These are phyloP conservation scores for Mrakia gelida DNA, from an alignment of 768 basidiomycete species.

Conservation along the genomic window DNA sequence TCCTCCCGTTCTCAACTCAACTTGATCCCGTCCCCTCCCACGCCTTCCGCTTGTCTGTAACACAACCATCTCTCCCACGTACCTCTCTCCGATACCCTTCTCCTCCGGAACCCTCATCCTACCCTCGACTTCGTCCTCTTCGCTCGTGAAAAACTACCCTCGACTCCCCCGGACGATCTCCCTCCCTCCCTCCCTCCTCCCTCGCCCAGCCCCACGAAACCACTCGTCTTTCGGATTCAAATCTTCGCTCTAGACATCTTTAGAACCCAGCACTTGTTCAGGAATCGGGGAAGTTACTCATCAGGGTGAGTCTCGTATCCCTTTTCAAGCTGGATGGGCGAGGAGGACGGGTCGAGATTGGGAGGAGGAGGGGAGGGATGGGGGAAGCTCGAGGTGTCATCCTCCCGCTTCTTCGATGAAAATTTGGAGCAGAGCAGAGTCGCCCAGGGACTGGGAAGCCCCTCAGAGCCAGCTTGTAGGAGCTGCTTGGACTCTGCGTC, in stretches of 20 bases:
- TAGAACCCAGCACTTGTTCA: no score
- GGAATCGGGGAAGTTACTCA: no score
- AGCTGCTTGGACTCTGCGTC: no score
- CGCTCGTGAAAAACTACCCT: neutral
- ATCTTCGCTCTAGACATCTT: neutral
- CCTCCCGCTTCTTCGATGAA: no score
- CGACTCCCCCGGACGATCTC: neutral
- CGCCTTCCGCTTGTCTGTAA: neutral
- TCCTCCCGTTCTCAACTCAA: neutral
- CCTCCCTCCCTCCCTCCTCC: neutral
- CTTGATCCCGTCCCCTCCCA: neutral
- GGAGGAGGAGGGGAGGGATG: no score
- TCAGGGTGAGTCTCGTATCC: no score
- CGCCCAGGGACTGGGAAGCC: no score
- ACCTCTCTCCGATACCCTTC: neutral
- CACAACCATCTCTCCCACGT: neutral
- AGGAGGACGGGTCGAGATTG: no score
- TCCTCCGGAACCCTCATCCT: neutral
- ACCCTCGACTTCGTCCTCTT: neutral
- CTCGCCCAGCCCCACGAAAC: neutral
- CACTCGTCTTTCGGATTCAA: neutral
- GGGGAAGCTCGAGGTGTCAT: no score
- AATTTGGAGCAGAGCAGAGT: no score
- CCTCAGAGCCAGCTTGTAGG: no score
- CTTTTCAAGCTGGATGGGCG: no score